A percentile compares a stretch with the other conserved stretches of the same genome.
Conservation (phyloP, 306 rosid genomes). For the Vigna hirtella region DNA sequence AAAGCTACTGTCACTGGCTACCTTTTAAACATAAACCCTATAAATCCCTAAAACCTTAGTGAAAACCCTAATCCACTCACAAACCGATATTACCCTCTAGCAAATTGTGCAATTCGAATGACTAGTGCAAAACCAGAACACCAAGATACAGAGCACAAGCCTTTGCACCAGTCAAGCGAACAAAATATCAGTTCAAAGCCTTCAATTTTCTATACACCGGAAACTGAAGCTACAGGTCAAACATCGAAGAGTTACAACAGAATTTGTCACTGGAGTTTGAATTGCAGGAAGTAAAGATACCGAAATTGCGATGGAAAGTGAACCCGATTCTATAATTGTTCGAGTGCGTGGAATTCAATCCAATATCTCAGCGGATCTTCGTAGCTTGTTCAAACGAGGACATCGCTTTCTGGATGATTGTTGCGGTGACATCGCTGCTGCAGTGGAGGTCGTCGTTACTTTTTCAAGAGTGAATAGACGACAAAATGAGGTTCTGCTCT, state of each 20-base stretch:
- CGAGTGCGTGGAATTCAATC: constrained; percentile 33
- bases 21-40: constrained; percentile 44
- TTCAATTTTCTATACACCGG: not conserved
- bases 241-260: constrained; percentile 14
- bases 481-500: constrained; percentile 41
- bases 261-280: constrained; percentile 33
- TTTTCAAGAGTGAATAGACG: constrained; percentile 55
- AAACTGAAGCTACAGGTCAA: constrained; percentile 30
- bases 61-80: constrained; percentile 52
- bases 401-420: constrained; percentile 38
- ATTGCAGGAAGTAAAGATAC: constrained; percentile 37
- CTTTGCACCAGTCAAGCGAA: constrained; percentile 31
- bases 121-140: constrained; percentile 36
- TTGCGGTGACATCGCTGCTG: constrained; percentile 37
- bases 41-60: constrained; percentile 46
- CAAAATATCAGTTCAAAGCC: constrained; percentile 36
- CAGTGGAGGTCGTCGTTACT: constrained; percentile 45
- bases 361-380: constrained; percentile 40
- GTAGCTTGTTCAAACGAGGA: constrained; percentile 31
- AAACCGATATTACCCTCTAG: constrained; percentile 22
- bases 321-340: constrained; percentile 43
- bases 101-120: constrained; percentile 29
- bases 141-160: constrained; percentile 46
- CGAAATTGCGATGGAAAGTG: constrained; percentile 33
- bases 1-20: constrained; percentile 24